Evolutionary conservation across 2,329 filamentous ascomycete species (phyloP).

Genomic region (Epichloe amarillans): DNA sequence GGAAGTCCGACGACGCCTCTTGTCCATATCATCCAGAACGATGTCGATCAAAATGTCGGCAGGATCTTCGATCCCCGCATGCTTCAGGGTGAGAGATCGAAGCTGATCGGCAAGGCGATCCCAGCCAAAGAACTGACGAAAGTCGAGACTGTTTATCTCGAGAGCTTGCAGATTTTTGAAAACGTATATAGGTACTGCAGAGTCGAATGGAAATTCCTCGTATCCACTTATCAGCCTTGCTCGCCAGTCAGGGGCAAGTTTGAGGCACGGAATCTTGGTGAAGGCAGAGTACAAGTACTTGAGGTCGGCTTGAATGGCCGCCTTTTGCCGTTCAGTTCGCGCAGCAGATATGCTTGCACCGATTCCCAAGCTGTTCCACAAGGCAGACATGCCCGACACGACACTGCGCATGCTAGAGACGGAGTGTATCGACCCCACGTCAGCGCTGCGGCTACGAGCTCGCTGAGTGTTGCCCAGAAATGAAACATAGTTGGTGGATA

Average conservation of each 20-base stretch:
- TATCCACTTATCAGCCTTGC: conserved; percentile 83
- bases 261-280: conserved; percentile 90
- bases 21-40: conserved; percentile 92
- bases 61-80: conserved; percentile 78
- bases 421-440: conserved; percentile 84
- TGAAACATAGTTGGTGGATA: conserved; percentile 86
- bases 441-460: conserved; percentile 64
- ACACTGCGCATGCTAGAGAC: conserved; percentile 94
- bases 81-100: conserved; percentile 75
- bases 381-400: conserved; percentile 88
- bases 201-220: conserved; percentile 97
- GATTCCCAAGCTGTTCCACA: conserved; percentile 83
- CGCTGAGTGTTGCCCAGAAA: conserved; percentile 72
- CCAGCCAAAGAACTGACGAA: conserved; percentile 95
- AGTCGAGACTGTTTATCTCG: conserved; percentile 91
- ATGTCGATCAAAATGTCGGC: conserved; percentile 84
- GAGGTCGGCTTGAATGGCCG: conserved; percentile 69
- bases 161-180: conserved; percentile 95
- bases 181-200: conserved; percentile 85
- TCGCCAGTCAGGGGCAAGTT: conserved; percentile 82
- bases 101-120: conserved; percentile 86
- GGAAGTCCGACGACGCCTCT: conserved; percentile 72
- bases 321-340: conserved; percentile 81
- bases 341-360: conserved; percentile 66
- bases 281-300: conserved; percentile 97